Evolutionary conservation across 2,329 filamentous ascomycete species (phyloP).

Genomic region (Monosporascus sp.): DNA sequence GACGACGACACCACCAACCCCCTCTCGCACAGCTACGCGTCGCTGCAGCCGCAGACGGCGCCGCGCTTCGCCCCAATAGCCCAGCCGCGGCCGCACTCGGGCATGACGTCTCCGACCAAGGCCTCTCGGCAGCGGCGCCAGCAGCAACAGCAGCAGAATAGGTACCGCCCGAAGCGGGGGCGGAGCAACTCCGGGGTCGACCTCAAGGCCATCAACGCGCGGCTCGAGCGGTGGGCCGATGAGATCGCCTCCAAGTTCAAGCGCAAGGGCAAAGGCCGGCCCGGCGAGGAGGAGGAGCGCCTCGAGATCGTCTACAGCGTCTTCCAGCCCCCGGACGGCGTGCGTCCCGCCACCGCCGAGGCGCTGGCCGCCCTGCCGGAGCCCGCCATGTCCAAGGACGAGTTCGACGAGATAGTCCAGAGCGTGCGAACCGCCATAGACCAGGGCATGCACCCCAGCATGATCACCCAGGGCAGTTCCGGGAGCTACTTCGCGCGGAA

Average conservation of each 20-base stretch:
- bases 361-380: constrained; percentile 56
- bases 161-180: constrained; percentile 42
- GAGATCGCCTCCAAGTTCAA: constrained; percentile 98
- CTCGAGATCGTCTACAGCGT: constrained; percentile 97
- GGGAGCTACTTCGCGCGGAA: constrained; percentile 97
- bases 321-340: constrained; percentile 86
- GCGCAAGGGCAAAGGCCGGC: constrained; percentile 69
- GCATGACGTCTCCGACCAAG: constrained; percentile 54
- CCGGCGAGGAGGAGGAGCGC: constrained; percentile 74
- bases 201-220: constrained; percentile 95
- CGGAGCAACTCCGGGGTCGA: constrained; percentile 83
- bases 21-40: constrained; percentile 46
- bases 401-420: constrained; percentile 86
- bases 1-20: constrained; percentile 51
- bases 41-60: constrained; percentile 49
- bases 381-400: constrained; percentile 65
- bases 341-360: constrained; percentile 74
- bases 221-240: constrained; percentile 93
- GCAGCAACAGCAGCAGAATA: background rate
- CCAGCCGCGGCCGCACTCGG: constrained; percentile 56
- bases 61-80: constrained; percentile 60
- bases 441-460: constrained; percentile 83
- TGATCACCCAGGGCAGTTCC: constrained; percentile 96
- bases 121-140: constrained; percentile 26
- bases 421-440: constrained; percentile 88